These are phyloP conservation scores for Chaetomium tenue DNA, from an alignment of 495 filamentous ascomycete genomes.

Conservation along the genomic window DNA sequence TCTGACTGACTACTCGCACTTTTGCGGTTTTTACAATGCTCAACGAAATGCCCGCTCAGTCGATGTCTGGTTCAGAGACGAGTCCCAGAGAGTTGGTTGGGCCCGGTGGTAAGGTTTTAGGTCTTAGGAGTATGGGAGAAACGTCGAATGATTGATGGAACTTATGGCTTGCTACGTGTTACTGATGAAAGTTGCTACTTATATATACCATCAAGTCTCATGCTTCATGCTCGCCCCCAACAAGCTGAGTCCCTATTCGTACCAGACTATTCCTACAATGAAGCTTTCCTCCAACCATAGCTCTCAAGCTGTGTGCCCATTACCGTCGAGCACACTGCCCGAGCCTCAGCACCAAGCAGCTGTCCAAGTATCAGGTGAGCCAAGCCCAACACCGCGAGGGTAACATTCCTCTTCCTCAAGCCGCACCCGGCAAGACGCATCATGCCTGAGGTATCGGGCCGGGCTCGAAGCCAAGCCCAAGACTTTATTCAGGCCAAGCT, in stretches of 20 bases:
- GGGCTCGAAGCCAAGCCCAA: not conserved
- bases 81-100: too few relatives aligned
- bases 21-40: not conserved
- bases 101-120: too few relatives aligned
- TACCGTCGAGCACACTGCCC: not conserved
- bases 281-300: not conserved
- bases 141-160: too few relatives aligned
- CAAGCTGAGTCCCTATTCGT: not conserved
- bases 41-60: too few relatives aligned
- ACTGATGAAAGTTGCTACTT: not conserved
- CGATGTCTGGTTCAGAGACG: too few relatives aligned
- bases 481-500: not conserved
- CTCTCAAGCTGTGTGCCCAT: not conserved
- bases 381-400: not conserved
- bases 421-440: not conserved
- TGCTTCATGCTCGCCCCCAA: not conserved
- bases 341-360: not conserved
- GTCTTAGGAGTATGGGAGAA: too few relatives aligned
- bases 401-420: not conserved
- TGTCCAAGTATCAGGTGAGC: not conserved
- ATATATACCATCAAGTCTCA: not conserved
- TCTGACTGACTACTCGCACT: not conserved
- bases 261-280: too few relatives aligned
- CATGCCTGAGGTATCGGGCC: too few relatives aligned
- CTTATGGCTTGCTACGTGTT: too few relatives aligned